Evolutionary conservation across 2,329 filamentous ascomycete species (phyloP).

Genomic region (Dactylonectria macrodidyma): DNA sequence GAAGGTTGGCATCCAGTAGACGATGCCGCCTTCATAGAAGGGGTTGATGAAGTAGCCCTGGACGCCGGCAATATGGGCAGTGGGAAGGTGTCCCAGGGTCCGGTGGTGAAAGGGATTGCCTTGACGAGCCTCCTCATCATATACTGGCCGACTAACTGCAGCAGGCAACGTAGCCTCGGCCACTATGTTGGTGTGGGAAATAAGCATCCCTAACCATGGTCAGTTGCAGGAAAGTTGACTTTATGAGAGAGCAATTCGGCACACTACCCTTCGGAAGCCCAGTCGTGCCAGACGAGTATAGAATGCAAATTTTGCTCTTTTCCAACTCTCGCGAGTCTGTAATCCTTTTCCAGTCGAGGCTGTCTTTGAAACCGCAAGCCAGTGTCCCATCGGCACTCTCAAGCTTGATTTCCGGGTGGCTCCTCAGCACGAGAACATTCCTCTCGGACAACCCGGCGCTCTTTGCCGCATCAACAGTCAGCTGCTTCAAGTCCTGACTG

Average conservation of each 20-base stretch:
- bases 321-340: constrained; percentile 63
- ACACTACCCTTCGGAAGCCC: constrained; percentile 60
- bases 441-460: constrained; percentile 59
- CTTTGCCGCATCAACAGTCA: constrained; percentile 64
- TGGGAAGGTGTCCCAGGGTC: constrained; percentile 60
- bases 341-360: constrained; percentile 67
- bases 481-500: constrained; percentile 62
- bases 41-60: constrained; percentile 60
- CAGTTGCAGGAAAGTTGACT: background rate
- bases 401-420: constrained; percentile 48
- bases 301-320: constrained; percentile 57
- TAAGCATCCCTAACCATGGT: constrained; percentile 51
- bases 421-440: constrained; percentile 67
- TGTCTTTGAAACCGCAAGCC: constrained; percentile 50
- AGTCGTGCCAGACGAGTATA: constrained; percentile 66
- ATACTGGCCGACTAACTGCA: constrained; percentile 49
- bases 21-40: constrained; percentile 59
- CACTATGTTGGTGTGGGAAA: constrained; percentile 63
- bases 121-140: constrained; percentile 43
- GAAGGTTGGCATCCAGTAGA: constrained; percentile 76
- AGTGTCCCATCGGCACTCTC: constrained; percentile 44
- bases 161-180: constrained; percentile 52
- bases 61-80: constrained; percentile 63
- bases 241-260: background rate
- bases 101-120: constrained; percentile 49